Percentiles rank a stretch among this genome's conserved stretches.
phyloP scores from a whole-genome alignment of 495 filamentous ascomycete species.

The Penicillium ucsense region DNA sequence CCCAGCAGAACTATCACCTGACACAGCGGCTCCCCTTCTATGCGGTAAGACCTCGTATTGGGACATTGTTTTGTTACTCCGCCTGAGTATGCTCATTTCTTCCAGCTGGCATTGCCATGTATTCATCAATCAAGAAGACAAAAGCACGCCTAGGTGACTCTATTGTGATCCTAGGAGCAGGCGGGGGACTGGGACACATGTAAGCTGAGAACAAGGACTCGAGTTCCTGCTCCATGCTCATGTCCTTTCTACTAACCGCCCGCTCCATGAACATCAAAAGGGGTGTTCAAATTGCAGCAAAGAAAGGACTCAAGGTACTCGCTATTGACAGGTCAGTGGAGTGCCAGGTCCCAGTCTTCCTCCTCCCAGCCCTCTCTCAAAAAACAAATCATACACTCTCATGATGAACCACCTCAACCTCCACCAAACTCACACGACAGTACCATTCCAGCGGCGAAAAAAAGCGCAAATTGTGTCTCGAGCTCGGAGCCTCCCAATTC shows the following conservation, averaged over 20 bases:
- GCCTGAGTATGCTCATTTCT: neutral
- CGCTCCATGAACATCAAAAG: slow-evolving; percentile 3
- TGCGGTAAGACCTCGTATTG: slow-evolving; percentile 21
- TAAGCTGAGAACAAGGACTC: slow-evolving; percentile 5
- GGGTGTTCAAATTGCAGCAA: slow-evolving; percentile 35
- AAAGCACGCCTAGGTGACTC: slow-evolving; percentile 31
- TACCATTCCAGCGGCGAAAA: slow-evolving; percentile 21
- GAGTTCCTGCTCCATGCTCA: too few species aligned
- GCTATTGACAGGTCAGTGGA: slow-evolving; percentile 31
- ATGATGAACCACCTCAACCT: too few species aligned
- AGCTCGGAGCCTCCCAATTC: slow-evolving; percentile 28
- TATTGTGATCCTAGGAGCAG: slow-evolving; percentile 33
- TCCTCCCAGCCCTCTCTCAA: neutral
- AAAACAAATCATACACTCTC: too few species aligned
- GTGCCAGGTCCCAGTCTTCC: neutral
- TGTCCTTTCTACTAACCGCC: too few species aligned
- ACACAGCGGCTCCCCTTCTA: slow-evolving; percentile 29
- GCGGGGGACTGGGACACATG: slow-evolving; percentile 38
- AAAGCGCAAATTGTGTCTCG: slow-evolving; percentile 31
- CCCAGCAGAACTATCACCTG: slow-evolving; percentile 22
- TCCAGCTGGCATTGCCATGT: slow-evolving; percentile 36
- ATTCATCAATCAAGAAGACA: slow-evolving; percentile 37
- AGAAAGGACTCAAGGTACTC: slow-evolving; percentile 32
- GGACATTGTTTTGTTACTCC: neutral
- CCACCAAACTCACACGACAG: neutral